phyloP scores from a whole-genome alignment of 768 basidiomycete genomes.

The Floccularia luteovirens region DNA sequence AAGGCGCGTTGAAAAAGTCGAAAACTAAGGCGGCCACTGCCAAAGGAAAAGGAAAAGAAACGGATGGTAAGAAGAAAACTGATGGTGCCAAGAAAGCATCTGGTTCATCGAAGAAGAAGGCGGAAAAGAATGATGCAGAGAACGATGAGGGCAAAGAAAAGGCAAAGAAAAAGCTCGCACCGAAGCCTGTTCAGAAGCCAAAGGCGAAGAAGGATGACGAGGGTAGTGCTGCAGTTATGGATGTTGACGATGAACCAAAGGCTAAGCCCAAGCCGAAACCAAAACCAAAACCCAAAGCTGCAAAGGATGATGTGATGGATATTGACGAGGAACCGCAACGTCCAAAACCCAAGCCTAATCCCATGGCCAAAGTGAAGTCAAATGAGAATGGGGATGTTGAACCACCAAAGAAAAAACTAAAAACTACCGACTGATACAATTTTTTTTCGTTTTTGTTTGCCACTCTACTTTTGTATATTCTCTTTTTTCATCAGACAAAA shows the following conservation, averaged over 20 bases:
- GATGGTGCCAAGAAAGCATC: constrained; percentile 27
- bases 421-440: constrained; percentile 35
- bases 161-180: constrained; percentile 31
- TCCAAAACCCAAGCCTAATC: constrained; percentile 35
- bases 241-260: constrained; percentile 35
- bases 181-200: constrained; percentile 29
- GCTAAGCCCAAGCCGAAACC: constrained; percentile 36
- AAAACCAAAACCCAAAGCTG: constrained; percentile 21
- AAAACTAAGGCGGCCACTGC: too few species aligned
- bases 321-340: constrained; percentile 33
- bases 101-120: constrained; percentile 30
- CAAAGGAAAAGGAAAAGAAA: constrained; percentile 34
- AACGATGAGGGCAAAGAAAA: constrained; percentile 37
- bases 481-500: too few species aligned
- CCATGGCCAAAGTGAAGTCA: constrained; percentile 18
- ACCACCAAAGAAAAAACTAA: constrained; percentile 73
- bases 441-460: constrained; percentile 5
- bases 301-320: constrained; percentile 37
- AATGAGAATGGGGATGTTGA: constrained; percentile 33
- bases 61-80: constrained; percentile 9
- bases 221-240: constrained; percentile 40
- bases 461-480: too few species aligned
- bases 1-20: constrained; percentile 34
- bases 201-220: constrained; percentile 30
- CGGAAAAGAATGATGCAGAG: constrained; percentile 28